A percentile compares a stretch with the other conserved stretches of the same genome.
Conservation (phyloP, 1,139 yeast species). For the Candida mesenterica region DNA sequence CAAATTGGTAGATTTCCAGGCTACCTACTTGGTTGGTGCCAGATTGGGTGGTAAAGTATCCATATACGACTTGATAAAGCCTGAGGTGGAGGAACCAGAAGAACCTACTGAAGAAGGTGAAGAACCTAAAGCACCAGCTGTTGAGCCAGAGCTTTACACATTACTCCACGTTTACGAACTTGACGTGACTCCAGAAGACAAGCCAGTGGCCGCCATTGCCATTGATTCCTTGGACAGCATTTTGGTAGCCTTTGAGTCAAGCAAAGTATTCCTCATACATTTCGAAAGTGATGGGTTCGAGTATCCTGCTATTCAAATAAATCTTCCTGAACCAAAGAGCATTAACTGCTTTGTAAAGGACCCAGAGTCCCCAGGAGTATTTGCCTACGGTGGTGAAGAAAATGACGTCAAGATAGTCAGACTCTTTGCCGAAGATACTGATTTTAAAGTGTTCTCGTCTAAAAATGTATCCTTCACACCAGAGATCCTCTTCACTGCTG, state of each 20-base stretch:
- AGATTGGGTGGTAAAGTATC: conserved; percentile 44
- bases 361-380: conserved; percentile 43
- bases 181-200: conserved; percentile 23
- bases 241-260: conserved; percentile 47
- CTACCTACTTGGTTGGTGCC: conserved; percentile 38
- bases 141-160: conserved; percentile 13
- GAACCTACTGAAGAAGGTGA: conserved; percentile 13
- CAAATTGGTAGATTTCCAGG: conserved; percentile 26
- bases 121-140: conserved; percentile 10
- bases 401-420: conserved; percentile 56
- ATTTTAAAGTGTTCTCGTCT: conserved; percentile 17
- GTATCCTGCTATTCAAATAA: conserved; percentile 28
- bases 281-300: conserved; percentile 29
- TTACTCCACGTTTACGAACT: conserved; percentile 28
- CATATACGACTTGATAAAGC: conserved; percentile 29
- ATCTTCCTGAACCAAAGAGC: conserved; percentile 38
- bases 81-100: conserved; percentile 8
- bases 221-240: conserved; percentile 31
- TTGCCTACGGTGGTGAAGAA: conserved; percentile 77
- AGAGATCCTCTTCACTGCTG: conserved; percentile 47
- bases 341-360: conserved; percentile 48
- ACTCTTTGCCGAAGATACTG: conserved; percentile 29
- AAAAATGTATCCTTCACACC: conserved; percentile 19
- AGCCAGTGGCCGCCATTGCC: conserved; percentile 32
- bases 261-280: conserved; percentile 46